A percentile compares a stretch with the other conserved stretches of the same genome.
phyloP scores from a whole-genome alignment of 164 flowering plant genomes.

The Umbellularia californica region DNA sequence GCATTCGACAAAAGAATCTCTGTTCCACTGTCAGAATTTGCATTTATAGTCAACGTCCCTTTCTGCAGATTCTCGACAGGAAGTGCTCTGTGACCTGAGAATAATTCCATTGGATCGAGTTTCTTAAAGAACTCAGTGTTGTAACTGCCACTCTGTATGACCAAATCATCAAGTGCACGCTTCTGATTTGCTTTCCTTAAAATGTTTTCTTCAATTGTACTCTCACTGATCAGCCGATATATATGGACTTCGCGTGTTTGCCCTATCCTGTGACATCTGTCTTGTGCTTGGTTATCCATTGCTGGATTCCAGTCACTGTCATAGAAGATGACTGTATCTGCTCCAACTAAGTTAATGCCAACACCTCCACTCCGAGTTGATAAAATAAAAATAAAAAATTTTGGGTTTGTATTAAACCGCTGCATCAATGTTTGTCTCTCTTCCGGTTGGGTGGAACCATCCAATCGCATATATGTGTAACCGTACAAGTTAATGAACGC shows the following conservation, averaged over 20 bases:
- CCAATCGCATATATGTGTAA: constrained; percentile 97
- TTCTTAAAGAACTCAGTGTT: constrained; percentile 96
- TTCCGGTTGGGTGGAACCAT: constrained; percentile 98
- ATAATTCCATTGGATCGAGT: constrained; percentile 94
- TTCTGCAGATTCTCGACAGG: constrained; percentile 37
- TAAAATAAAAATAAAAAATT: constrained; percentile 86
- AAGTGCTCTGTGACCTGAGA: constrained; percentile 68
- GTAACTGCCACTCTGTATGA: constrained; percentile 95
- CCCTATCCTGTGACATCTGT: constrained; percentile 96
- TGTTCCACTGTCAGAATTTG: constrained; percentile 22
- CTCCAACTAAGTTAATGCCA: constrained; percentile 95
- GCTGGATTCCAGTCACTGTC: constrained; percentile 99
- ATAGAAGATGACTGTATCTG: constrained; percentile 97
- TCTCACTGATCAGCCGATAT: constrained; percentile 87
- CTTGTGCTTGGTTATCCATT: constrained; percentile 99
- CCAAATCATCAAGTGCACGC: constrained; percentile 95
- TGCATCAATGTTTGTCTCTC: constrained; percentile 98
- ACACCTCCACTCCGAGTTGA: constrained; percentile 99
- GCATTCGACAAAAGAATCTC: constrained; percentile 65
- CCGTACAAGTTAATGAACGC: constrained; percentile 94
- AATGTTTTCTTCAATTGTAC: constrained; percentile 98
- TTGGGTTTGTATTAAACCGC: constrained; percentile 94
- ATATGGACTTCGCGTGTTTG: constrained; percentile 99
- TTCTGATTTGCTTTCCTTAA: constrained; percentile 97
- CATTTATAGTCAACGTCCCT: constrained; percentile 24